Percentiles rank a stretch among this genome's conserved stretches.
phyloP scores from a whole-genome alignment of 306 rosid species.

The Vicia villosa region DNA sequence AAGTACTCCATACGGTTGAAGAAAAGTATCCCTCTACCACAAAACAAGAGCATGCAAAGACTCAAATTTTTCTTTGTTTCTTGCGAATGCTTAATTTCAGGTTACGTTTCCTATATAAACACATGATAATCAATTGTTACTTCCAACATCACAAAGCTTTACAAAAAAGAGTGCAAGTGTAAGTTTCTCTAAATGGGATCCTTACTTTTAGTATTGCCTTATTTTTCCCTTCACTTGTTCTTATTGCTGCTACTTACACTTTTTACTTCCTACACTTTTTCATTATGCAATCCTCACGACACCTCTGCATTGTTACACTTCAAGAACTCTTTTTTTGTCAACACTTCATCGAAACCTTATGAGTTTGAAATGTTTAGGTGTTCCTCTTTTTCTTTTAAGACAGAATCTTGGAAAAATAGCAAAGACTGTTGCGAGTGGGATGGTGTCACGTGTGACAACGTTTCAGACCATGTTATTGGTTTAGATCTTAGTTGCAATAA shows the following conservation, averaged over 20 bases:
- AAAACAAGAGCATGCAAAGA: no score
- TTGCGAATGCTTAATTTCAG: no score
- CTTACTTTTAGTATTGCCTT: no score
- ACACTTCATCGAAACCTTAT: neutral
- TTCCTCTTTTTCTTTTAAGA: neutral
- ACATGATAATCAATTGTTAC: no score
- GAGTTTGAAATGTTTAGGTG: neutral
- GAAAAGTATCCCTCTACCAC: no score
- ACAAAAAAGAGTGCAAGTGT: no score
- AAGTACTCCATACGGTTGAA: no score
- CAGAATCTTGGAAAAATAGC: neutral
- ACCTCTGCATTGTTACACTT: neutral
- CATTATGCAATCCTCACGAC: constrained; percentile 2
- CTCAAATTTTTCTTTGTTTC: no score
- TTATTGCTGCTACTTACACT: neutral
- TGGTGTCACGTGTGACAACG: neutral
- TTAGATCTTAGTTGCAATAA: neutral
- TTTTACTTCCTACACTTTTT: neutral
- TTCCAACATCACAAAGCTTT: no score
- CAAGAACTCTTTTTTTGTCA: constrained; percentile 6
- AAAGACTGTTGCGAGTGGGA: neutral
- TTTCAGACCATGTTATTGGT: neutral
- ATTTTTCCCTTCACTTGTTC: no score
- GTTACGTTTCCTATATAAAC: no score
- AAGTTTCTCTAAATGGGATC: no score